These are phyloP conservation scores for Esteya vermicola DNA, from an alignment of 2,329 filamentous ascomycete species.

Conservation along the genomic window DNA sequence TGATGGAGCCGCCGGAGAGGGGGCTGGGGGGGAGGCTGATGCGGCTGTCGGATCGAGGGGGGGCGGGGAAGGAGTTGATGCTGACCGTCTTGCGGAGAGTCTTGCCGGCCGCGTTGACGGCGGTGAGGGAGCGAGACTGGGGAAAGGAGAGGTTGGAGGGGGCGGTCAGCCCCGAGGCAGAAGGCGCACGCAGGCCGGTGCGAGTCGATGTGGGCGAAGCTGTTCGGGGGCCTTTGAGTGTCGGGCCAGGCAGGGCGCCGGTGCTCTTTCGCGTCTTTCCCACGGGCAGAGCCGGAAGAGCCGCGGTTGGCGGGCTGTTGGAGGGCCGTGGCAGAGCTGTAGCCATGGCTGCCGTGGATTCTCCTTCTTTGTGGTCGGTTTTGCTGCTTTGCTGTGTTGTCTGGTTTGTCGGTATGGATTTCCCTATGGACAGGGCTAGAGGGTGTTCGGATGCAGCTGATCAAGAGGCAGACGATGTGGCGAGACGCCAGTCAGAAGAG, in stretches of 20 bases:
- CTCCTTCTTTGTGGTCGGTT: too few relatives aligned
- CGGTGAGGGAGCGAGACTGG: slow-evolving; percentile 42
- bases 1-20: slow-evolving; percentile 34
- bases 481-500: too few relatives aligned
- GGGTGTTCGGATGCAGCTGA: slow-evolving; percentile 1
- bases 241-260: slow-evolving; percentile 22
- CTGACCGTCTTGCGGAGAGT: slow-evolving; percentile 76
- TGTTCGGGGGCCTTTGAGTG: slow-evolving; percentile 34
- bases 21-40: slow-evolving; percentile 50
- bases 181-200: slow-evolving; percentile 9
- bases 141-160: slow-evolving; percentile 28
- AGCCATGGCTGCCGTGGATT: slow-evolving; percentile 32
- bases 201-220: slow-evolving; percentile 39
- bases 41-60: slow-evolving; percentile 53
- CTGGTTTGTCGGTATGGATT: too few relatives aligned
- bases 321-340: slow-evolving; percentile 55
- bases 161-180: slow-evolving; percentile 5
- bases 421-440: too few relatives aligned
- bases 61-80: slow-evolving; percentile 87
- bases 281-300: slow-evolving; percentile 61
- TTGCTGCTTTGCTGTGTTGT: neutral
- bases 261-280: slow-evolving; percentile 58
- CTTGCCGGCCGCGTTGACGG: slow-evolving; percentile 46
- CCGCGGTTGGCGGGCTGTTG: slow-evolving; percentile 54
- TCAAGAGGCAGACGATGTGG: too few relatives aligned